These are phyloP conservation scores for Paralagenidium karlingii DNA, from an alignment of 352 stramenopile genomes.

Conservation along the genomic window DNA sequence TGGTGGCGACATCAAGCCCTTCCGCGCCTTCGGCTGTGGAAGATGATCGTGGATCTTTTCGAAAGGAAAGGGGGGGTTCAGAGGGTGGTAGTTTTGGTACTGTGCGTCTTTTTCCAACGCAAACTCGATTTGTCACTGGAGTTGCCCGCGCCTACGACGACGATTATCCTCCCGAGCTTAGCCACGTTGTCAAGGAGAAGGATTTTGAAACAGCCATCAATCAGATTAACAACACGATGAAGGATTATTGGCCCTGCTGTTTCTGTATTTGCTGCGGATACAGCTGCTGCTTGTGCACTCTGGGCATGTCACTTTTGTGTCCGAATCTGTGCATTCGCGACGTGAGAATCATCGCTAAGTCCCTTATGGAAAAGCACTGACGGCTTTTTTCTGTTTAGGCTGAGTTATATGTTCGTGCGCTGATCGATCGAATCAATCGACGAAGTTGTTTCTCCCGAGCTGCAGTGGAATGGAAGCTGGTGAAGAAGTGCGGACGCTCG, in stretches of 20 bases:
- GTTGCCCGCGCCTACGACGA: slow-evolving; percentile 60
- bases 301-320: slow-evolving; percentile 47
- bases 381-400: slow-evolving; percentile 14
- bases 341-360: slow-evolving; percentile 14
- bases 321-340: slow-evolving; percentile 66
- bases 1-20: too few relatives aligned
- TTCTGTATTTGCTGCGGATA: slow-evolving; percentile 68
- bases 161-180: slow-evolving; percentile 46
- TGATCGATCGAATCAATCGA: slow-evolving; percentile 46
- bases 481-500: slow-evolving; percentile 37
- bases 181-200: slow-evolving; percentile 27
- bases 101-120: slow-evolving; percentile 39
- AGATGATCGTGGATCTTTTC: too few relatives aligned
- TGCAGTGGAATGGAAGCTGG: slow-evolving; percentile 45
- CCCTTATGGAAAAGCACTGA: not conserved
- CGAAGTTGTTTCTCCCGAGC: slow-evolving; percentile 38
- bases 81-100: not conserved
- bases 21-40: too few relatives aligned
- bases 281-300: slow-evolving; percentile 44
- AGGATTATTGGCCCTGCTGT: slow-evolving; percentile 69
- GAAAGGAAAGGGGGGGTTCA: too few relatives aligned
- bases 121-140: slow-evolving; percentile 59
- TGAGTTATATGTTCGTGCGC: slow-evolving; percentile 49
- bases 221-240: slow-evolving; percentile 78
- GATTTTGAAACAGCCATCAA: slow-evolving; percentile 67